Base-by-base conservation (phyloP, 2,329 filamentous ascomycete species). In the Fusarium equiseti region DNA sequence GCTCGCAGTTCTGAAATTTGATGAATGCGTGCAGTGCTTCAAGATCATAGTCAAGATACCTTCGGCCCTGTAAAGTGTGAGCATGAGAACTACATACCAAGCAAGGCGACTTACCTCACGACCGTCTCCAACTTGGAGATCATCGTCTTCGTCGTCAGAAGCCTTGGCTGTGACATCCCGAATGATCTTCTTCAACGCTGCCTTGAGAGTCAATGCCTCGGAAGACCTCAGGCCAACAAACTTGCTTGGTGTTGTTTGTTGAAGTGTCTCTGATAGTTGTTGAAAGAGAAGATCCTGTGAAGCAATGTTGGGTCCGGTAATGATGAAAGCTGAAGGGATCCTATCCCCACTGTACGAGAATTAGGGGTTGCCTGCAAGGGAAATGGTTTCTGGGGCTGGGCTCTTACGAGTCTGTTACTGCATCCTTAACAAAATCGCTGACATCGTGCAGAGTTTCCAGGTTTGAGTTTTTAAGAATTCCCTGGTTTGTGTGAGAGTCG, bases 231-330 rank as follows among this genome's bases (percentile, higher is more conserved):
- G 78, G 18, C 89, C 83, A 8, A 93, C 88, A 70, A 93, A 89
- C 52, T 84, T 85, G 51, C 88, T 88, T 20, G 81, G 75, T 27
- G 81, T 78, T 52, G 84, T 78, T 66, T 78, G 70, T 74, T 81
- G 80, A n/a, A 90, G 80, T n/a, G 81, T 81, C 63, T 88, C 86
- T 15, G 88, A 86, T 13, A 95, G 81, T 77, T 93, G 91, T 62
- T 89, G 84, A 72, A 94, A 94, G n/a, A 95, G 84, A 15, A 92
- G 83, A 44, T 89, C 88, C 77, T 94, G 91, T 3, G 91, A 91
- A 38, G 92, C 90, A 72, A 94, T 91, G 70, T 93, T 94, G 10
- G 93, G 91, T 0, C 93, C 93, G 11, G 92, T 92, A 63, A 93
- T 87, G 72, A 95, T 89, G 71, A 95, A 90, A 4, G 88, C 91